phyloP scores from a whole-genome alignment of 768 basidiomycete species.

The Podaxis sp. region DNA sequence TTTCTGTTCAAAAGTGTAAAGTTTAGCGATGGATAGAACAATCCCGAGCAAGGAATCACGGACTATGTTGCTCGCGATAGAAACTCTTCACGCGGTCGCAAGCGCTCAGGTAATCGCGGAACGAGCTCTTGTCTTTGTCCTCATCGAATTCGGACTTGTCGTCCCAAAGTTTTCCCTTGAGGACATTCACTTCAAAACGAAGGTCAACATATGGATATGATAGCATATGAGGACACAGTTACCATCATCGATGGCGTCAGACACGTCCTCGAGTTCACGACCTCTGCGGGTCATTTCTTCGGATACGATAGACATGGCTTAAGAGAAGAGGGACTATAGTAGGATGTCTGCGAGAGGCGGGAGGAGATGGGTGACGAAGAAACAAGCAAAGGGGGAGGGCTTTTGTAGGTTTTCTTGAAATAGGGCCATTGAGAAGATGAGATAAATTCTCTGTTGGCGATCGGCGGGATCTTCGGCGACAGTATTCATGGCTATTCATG shows the following conservation, averaged over 20 bases:
- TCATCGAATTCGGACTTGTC: conserved; percentile 58
- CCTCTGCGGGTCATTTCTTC: conserved; percentile 22
- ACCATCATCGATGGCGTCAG: conserved; percentile 53
- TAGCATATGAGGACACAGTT: conserved; percentile 4
- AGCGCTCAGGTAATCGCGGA: conserved; percentile 73
- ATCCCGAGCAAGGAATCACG: neutral
- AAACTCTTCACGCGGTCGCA: conserved; percentile 78
- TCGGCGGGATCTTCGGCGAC: neutral
- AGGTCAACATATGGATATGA: neutral
- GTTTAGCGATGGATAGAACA: neutral
- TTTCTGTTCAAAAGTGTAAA: conserved; percentile 45
- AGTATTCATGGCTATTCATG: neutral
- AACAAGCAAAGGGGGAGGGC: neutral
- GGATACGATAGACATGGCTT: conserved; percentile 25
- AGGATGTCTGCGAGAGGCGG: neutral
- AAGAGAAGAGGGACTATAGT: neutral
- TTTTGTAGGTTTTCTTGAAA: conserved; percentile 4
- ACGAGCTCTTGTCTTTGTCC: conserved; percentile 62
- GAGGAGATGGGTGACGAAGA: neutral
- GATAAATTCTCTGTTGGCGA: neutral
- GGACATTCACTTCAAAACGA: conserved; percentile 55
- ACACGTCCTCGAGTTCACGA: conserved; percentile 42
- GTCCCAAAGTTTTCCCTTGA: conserved; percentile 64
- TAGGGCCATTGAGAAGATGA: neutral
- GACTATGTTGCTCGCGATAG: conserved; percentile 79